Evolutionary conservation across 2,329 filamentous ascomycete species (phyloP), one percentile per base, ranked within the genome.

Genomic region (Alternaria conjuncta): DNA sequence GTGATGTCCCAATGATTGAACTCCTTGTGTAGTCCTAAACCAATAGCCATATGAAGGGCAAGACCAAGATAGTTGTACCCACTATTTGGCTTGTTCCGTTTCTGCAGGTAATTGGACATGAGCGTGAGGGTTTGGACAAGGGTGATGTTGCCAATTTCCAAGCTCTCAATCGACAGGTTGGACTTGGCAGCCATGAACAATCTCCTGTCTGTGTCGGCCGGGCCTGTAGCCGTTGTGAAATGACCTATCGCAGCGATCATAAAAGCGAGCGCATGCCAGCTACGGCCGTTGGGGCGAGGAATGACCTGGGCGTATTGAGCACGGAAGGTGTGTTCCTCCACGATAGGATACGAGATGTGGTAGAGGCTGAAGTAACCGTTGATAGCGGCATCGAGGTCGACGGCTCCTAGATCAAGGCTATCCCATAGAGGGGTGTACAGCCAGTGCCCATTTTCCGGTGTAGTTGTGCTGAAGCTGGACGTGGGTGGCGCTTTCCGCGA

Each of bases 51-150:
- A 49, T 82, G 75, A 21, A 84, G 77, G n/a, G 83, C 83, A 15
- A 85, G 67, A 2, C 84, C 84, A 8, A 84, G 70, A 63, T 83
- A 84, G 53, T 83, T 85, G 75, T 82, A 85, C 9, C 83, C 84
- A 8, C 79, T 83, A 65, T 86, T 86, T 3, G 84, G 84, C 62
- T 84, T 84, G 69, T 85, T 83, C 26, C 82, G 78, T 68, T 85
- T 86, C 66, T 85, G 84, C 0, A 83, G 77, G 63, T 84, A 84
- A 58, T 85, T 85, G 60, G 82, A 82, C 66, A 85, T 76, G 51
- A 86, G 77, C 13, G 81, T 71, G 32, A 86, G 75, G 1, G 80
- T 80, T 67, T 85, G 84, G 2, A 86, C 83, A 9, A 84, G 75
- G 8, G 81, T 84, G 18, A 86, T 68, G 54, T 84, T 85, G 20